Evolutionary conservation across 306 rosid species (phyloP).

Genomic region (Ammopiptanthus mongolicus): DNA sequence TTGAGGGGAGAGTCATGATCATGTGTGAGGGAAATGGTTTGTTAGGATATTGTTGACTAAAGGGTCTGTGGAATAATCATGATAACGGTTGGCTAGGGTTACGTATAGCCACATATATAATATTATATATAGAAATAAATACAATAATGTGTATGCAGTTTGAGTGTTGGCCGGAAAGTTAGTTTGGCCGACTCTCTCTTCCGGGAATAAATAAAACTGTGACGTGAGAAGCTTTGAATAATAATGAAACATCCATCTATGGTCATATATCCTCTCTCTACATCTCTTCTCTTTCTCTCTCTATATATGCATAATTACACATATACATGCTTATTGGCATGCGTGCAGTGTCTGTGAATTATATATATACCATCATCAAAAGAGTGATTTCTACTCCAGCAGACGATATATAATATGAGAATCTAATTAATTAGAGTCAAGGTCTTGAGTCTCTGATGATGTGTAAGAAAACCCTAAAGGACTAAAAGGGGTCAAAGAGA

Average conservation of each 20-base stretch:
- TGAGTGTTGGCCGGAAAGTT: conserved; percentile 64
- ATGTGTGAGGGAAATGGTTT: conserved; percentile 38
- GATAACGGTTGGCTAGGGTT: conserved; percentile 57
- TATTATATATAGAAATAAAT: background rate
- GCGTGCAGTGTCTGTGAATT: conserved; percentile 8
- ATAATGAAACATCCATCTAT: conserved; percentile 5
- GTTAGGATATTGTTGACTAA: conserved; percentile 82
- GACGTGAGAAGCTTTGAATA: conserved; percentile 51
- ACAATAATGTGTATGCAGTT: conserved; percentile 31
- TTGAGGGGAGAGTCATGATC: conserved; percentile 24
- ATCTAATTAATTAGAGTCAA: background rate
- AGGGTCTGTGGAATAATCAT: conserved; percentile 55
- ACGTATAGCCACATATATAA: conserved; percentile 35
- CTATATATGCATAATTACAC: conserved; percentile 26
- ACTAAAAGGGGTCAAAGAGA: conserved; percentile 4
- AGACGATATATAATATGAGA: background rate
- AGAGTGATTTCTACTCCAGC: conserved; percentile 28
- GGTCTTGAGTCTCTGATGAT: conserved; percentile 6
- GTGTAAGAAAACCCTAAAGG: conserved; percentile 16
- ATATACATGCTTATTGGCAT: conserved; percentile 28
- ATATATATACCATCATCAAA: background rate
- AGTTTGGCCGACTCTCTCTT: conserved; percentile 59
- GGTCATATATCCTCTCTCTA: background rate
- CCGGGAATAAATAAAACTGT: conserved; percentile 49
- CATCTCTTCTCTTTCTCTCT: background rate